Evolutionary conservation across 306 rosid genomes (phyloP), one percentile per base, ranked within the genome.

Genomic region (Quercus rubra): DNA sequence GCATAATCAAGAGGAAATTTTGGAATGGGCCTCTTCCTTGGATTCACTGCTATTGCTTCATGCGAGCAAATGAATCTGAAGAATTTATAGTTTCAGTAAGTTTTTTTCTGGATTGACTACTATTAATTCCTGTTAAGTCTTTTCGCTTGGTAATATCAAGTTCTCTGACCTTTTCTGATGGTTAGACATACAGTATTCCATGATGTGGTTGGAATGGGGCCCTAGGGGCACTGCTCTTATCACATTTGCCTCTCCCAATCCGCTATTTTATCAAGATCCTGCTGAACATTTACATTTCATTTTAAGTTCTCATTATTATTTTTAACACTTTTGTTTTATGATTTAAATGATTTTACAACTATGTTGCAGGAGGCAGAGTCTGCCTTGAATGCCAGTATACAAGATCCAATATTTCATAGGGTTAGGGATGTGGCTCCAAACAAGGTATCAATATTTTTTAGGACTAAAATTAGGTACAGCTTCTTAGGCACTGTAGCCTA

Each of bases 391-490:
- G 89, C 93, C 76, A 58, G 55, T 17, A 87, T 95, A 76, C 80
- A 85, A 68, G 92, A 92, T 69, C 74, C 96, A 23, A 75, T 23
- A 76, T 95, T 95, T 84, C 94, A 90, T 55, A 84, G 90, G 86
- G 99, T 95, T 77, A 90, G 99, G 86, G 97, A 91, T 79, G 98
- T 92, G 68, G 98, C 98, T 85, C 99, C 98, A 58, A 92, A 92
- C 89, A 95, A 95, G 99, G 99, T 92, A 77, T 75, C 69, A 52
- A 55, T 18, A 5, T 74, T 18, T 49, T n/a, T 41, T 41, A 41
- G 46, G 46, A 8, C 46, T 38, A 41, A 8, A 41, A 41, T 8
- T 41, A 8, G 46, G 46, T 41, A 41, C 46, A 41, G 46, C 46
- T 41, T 41, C 11, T 41, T 8, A 41, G 46, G 46, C 46, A 41